phyloP scores from a whole-genome alignment of 345 rosid genomes.

The Corchorus capsularis region DNA sequence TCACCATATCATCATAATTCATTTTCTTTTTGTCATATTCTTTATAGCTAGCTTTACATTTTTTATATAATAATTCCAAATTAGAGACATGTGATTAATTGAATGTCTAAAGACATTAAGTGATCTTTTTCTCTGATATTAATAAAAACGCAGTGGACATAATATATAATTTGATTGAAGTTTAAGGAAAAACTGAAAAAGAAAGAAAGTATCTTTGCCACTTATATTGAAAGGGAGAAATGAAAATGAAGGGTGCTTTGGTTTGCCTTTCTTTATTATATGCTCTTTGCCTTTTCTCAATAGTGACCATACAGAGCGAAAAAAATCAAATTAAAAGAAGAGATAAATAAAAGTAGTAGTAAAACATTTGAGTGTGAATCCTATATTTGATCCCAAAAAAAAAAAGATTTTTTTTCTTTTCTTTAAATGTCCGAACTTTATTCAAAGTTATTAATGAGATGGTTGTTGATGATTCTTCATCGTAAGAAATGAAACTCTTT shows the following conservation, averaged over 20 bases:
- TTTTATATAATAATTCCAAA: neutral
- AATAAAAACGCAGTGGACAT: neutral
- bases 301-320: neutral
- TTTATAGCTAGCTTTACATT: neutral
- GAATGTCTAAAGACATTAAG: neutral
- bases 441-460: neutral
- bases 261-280: neutral
- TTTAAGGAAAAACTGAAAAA: neutral
- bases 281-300: neutral
- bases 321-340: neutral
- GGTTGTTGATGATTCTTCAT: slow-evolving; percentile 30
- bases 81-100: neutral
- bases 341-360: neutral
- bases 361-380: neutral
- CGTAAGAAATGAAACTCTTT: neutral
- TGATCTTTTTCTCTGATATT: neutral
- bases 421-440: neutral
- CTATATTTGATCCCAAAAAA: no score
- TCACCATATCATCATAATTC: neutral
- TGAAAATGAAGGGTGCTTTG: neutral
- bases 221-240: neutral
- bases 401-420: no score
- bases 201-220: neutral
- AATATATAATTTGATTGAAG: neutral
- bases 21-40: neutral